Conservation (phyloP, 2,329 filamentous ascomycete species). For the Fonsecaea erecta region DNA sequence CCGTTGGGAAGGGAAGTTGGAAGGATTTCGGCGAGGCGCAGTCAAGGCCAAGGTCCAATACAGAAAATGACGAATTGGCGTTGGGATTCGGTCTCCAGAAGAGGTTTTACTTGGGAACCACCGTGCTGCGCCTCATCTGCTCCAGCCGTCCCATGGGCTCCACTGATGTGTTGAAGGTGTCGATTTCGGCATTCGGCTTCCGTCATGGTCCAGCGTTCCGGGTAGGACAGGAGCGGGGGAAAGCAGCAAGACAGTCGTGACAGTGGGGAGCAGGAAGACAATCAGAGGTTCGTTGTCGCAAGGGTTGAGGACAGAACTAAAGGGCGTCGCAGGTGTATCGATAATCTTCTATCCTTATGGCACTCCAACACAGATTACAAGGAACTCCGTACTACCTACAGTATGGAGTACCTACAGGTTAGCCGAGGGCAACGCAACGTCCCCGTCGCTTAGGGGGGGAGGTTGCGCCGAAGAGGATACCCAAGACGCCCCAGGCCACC, state of each 20-base stretch:
- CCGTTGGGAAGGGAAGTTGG: neutral
- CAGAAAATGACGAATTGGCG: neutral
- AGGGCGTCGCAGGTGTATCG: neutral
- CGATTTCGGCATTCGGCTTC: conserved; percentile 1
- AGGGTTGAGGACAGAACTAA: neutral
- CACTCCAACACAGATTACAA: too few species aligned
- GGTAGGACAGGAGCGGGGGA: neutral
- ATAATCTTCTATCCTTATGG: too few species aligned
- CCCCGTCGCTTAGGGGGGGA: neutral
- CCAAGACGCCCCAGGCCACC: neutral
- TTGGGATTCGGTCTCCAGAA: neutral
- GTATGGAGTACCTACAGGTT: neutral
- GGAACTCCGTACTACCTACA: neutral
- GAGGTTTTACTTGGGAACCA: neutral
- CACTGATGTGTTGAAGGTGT: conserved; percentile 12
- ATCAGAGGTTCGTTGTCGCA: neutral
- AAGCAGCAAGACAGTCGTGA: too few species aligned
- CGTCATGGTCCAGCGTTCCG: neutral
- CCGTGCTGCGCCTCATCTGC: conserved; percentile 12
- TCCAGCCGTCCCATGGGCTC: neutral
- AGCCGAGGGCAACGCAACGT: neutral
- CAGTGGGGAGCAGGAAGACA: neutral
- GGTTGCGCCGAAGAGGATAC: neutral
- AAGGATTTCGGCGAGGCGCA: conserved; percentile 20
- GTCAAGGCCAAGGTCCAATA: neutral